These are phyloP conservation scores for Craspedostauros australis DNA, from an alignment of 108 stramenopile species.

Conservation along the genomic window DNA sequence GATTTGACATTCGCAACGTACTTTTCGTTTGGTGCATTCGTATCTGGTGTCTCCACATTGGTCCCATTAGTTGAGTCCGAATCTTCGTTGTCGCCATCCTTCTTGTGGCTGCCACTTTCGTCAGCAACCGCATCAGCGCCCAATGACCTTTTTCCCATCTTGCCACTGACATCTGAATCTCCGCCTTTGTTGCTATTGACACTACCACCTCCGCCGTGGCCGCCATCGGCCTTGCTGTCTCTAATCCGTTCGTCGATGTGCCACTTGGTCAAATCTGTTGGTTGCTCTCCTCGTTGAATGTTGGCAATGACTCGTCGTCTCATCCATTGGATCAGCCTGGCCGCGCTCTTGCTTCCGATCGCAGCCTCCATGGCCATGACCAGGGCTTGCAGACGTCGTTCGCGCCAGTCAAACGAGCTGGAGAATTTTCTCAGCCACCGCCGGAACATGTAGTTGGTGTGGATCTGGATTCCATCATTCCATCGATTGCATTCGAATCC, in stretches of 20 bases:
- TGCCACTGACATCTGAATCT: conserved; percentile 6
- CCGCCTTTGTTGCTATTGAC: conserved; percentile 9
- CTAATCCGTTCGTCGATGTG: too few species aligned
- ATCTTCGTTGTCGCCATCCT: conserved; percentile 9
- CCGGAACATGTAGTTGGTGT: conserved; percentile 70
- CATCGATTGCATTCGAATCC: conserved; percentile 76
- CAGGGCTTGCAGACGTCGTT: conserved; percentile 72
- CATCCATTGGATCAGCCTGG: conserved; percentile 48
- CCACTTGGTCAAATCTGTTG: too few species aligned
- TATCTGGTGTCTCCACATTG: not conserved
- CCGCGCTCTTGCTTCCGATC: conserved; percentile 49
- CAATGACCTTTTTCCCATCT: too few species aligned
- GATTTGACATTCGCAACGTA: not conserved
- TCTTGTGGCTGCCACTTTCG: conserved; percentile 2
- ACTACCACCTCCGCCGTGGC: conserved; percentile 6
- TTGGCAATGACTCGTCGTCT: conserved; percentile 25
- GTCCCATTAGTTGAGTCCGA: not conserved
- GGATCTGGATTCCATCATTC: conserved; percentile 36
- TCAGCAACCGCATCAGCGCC: not conserved
- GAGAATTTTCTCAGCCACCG: conserved; percentile 81
- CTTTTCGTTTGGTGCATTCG: not conserved
- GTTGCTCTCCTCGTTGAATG: too few species aligned
- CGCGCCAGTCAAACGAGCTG: conserved; percentile 72
- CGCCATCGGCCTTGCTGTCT: not conserved
- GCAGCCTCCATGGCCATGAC: conserved; percentile 74